Conservation (phyloP, 257 asterid genomes). For the Ligustrum vulgare region DNA sequence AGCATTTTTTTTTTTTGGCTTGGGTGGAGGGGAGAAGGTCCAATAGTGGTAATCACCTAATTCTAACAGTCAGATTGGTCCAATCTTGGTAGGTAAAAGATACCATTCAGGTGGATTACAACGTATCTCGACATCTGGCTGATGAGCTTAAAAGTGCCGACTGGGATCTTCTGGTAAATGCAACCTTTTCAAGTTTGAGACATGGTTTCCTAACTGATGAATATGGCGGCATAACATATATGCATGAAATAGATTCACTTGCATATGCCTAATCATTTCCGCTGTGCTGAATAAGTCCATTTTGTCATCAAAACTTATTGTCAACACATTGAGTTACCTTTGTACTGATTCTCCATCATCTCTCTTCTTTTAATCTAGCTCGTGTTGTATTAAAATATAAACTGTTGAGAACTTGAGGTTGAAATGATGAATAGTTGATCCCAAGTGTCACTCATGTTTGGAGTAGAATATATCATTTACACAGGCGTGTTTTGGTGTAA, state of each 20-base stretch:
- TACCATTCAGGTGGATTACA: conserved; percentile 88
- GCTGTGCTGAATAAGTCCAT: neutral
- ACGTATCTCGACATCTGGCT: conserved; percentile 78
- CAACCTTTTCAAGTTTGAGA: conserved; percentile 17
- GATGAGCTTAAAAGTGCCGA: conserved; percentile 58
- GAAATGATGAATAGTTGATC: neutral
- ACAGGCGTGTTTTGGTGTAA: neutral
- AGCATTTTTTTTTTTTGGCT: neutral
- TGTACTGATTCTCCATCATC: conserved; percentile 1
- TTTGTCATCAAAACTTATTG: conserved; percentile 2
- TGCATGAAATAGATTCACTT: conserved; percentile 4
- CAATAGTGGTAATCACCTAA: neutral
- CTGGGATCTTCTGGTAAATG: conserved; percentile 84
- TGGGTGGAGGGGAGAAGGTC: neutral
- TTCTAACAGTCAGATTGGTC: conserved; percentile 15
- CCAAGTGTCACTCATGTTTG: neutral
- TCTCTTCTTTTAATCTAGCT: neutral
- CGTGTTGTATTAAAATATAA: neutral
- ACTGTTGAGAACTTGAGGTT: neutral
- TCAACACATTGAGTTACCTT: conserved; percentile 5
- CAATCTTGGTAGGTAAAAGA: conserved; percentile 70
- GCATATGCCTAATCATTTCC: neutral
- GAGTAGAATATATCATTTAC: neutral
- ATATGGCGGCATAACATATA: conserved; percentile 5
- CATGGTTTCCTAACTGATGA: conserved; percentile 12